Evolutionary conservation across 2,329 filamentous ascomycete species (phyloP), one percentile per base, ranked within the genome.

Genomic region (Alternaria brassicae): DNA sequence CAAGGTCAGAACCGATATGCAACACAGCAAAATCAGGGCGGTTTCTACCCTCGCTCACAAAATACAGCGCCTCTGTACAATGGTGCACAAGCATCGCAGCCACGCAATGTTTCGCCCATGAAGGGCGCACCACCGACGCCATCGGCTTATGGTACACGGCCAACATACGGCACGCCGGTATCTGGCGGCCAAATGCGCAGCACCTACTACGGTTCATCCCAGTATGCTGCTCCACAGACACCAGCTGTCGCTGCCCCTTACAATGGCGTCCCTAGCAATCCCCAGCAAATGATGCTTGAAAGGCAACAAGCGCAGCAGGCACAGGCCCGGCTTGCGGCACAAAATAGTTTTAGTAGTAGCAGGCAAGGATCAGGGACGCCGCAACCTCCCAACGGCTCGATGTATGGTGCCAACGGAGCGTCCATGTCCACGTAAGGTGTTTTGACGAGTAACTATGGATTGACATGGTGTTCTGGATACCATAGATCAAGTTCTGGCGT

Each of bases 241-340:
- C 69, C 70, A 15, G 65, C 63, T 40, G 37, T 19, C 5, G 63
- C 73, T 2, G 60, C 66, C 17, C 62, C 68, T 15, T 76, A 67
- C 48, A 66, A 54, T 28, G 62, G 65, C 17, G 52, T 70, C 34
- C 42, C 62, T 9, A 40, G 65, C 54, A 75, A 74, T 56, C 70
- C 75, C 37, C 71, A 77, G 53, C 73, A 78, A 57, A 71, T 73
- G 65, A 73, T 77, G 60, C 55, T 76, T 30, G 72, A 76, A n/a
- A 65, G 73, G 36, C 72, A 77, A 49, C 73, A 74, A 53, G 69
- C 66, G 17, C 73, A 74, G 60, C 76, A 78, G 49, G 70, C 74
- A 25, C 75, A 77, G 63, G 76, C 76, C 7, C 71, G 75, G 8
- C 60, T 77, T 17, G 73, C 75, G 15, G 74, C 75, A 32, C 74